Evolutionary conservation across 2,329 filamentous ascomycete species (phyloP), one percentile per base, ranked within the genome.

Genomic region (Nothophoma quercina): DNA sequence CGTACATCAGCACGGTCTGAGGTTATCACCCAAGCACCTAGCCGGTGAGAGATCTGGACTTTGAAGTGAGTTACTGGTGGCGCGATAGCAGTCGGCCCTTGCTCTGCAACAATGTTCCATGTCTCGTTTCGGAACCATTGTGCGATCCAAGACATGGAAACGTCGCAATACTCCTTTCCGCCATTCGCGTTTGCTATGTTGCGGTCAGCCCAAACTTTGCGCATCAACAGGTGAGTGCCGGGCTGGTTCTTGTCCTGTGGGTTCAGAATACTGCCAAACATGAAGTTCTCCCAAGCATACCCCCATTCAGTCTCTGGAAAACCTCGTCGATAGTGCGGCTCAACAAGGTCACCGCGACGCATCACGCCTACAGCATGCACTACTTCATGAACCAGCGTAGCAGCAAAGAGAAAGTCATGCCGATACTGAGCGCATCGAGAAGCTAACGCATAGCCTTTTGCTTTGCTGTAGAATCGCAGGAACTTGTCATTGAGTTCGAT

Each of bases 261-360:
- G 22, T 73, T 70, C 22, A 73, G 64, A 4, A 71, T 56, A 21
- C 57, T 58, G 12, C 71, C 70, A 30, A 74, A 73, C 58, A 71
- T 67, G 55, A 69, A 71, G 36, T 70, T 63, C 46, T 75, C 72
- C 70, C 71, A 75, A n/a, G 69, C 65, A 38, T 56, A 68, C 12
- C 72, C 72, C 59, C 64, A 68, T 39, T 75, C 72, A 2, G 58
- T 55, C 5, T 60, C 59, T 3, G 67, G 69, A 49, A 65, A 63
- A 15, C 69, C 56, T 10, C 51, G 44, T 9, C 54, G 47, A 19
- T 71, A 62, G 32, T 51, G 59, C 22, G 69, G 67, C 55, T 75
- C 72, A 4, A 32, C 26, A 1, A 67, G 26, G 19, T 65, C 42
- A 22, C 69, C 70, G 26, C 69, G 62, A 32, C 62, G 58, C 64